Evolutionary conservation across 805 yeast species (phyloP).

Genomic region (Saccharomycodes ludwigii): DNA sequence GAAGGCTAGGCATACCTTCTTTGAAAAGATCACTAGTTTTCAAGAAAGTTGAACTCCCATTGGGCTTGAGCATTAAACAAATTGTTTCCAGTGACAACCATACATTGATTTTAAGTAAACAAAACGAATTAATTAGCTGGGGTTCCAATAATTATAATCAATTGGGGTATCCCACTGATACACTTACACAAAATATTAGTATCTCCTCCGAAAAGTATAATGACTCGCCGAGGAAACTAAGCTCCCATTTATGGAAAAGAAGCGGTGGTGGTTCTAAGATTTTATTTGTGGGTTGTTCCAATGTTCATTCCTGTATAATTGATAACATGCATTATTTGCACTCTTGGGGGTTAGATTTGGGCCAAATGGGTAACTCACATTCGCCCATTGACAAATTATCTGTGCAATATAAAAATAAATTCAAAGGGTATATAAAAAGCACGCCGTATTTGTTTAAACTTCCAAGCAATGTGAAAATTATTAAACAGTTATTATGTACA

Average conservation of each 20-base stretch:
- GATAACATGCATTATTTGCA: conserved; percentile 36
- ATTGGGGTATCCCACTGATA: conserved; percentile 43
- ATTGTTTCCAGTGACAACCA: conserved; percentile 56
- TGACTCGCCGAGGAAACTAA: conserved; percentile 12
- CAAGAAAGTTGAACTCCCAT: conserved; percentile 21
- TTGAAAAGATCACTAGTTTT: conserved; percentile 30
- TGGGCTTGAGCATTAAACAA: too few species aligned
- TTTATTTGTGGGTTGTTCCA: conserved; percentile 47
- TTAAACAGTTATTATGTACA: conserved; percentile 47
- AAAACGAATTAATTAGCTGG: conserved; percentile 60
- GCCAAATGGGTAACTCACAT: conserved; percentile 54
- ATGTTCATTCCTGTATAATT: conserved; percentile 50
- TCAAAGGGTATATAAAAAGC: conserved; percentile 21
- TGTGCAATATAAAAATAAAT: conserved; percentile 34
- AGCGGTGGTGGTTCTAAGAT: conserved; percentile 16
- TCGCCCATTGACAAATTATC: conserved; percentile 29
- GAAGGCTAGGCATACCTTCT: conserved; percentile 70
- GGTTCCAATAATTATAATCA: conserved; percentile 64
- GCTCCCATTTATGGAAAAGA: conserved; percentile 8
- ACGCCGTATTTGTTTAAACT: conserved; percentile 13
- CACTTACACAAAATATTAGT: conserved; percentile 16
- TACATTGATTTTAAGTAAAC: conserved; percentile 40
- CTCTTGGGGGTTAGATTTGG: conserved; percentile 72
- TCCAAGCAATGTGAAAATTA: conserved; percentile 15
- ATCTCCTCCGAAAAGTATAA: conserved; percentile 18